phyloP scores from a whole-genome alignment of 2,329 filamentous ascomycete species.

The Colletotrichum neosansevieriae region DNA sequence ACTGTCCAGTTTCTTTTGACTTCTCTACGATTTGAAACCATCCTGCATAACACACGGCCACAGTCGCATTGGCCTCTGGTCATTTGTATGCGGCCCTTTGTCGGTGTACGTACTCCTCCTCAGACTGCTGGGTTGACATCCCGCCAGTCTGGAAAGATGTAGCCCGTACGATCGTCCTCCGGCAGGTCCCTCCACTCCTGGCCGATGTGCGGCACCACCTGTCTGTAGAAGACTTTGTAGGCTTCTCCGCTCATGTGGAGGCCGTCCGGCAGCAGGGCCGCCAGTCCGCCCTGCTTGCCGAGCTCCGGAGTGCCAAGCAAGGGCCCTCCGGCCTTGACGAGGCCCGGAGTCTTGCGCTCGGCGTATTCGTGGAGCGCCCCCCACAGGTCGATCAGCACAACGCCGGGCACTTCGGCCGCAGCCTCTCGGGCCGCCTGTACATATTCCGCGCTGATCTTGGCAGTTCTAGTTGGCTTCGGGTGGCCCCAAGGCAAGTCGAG shows the following conservation, averaged over 20 bases:
- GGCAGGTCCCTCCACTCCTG: constrained; percentile 54
- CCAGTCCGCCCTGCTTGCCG: constrained; percentile 63
- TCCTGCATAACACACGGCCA: constrained; percentile 12
- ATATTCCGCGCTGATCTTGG: constrained; percentile 66
- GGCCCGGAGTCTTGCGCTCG: constrained; percentile 67
- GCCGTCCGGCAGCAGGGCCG: constrained; percentile 67
- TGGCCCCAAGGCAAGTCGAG: constrained; percentile 61
- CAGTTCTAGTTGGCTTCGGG: constrained; percentile 56
- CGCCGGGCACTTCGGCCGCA: constrained; percentile 74
- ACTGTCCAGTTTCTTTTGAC: neutral
- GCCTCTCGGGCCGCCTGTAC: constrained; percentile 72
- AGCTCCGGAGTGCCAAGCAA: constrained; percentile 63
- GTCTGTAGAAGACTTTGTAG: constrained; percentile 65
- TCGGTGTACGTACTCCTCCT: neutral
- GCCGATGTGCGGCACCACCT: constrained; percentile 62
- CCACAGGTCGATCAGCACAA: constrained; percentile 85
- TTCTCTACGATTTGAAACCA: constrained; percentile 22
- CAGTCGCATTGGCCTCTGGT: constrained; percentile 13
- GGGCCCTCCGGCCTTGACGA: constrained; percentile 60
- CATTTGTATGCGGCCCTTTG: neutral
- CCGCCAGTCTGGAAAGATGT: constrained; percentile 64
- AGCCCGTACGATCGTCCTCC: constrained; percentile 54
- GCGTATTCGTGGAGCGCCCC: constrained; percentile 79
- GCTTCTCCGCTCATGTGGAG: constrained; percentile 67
- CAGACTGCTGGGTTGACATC: constrained; percentile 37